Evolutionary conservation across 2,329 filamentous ascomycete genomes (phyloP), one percentile per base, ranked within the genome.

Genomic region (Coleophoma eucalyptorum): DNA sequence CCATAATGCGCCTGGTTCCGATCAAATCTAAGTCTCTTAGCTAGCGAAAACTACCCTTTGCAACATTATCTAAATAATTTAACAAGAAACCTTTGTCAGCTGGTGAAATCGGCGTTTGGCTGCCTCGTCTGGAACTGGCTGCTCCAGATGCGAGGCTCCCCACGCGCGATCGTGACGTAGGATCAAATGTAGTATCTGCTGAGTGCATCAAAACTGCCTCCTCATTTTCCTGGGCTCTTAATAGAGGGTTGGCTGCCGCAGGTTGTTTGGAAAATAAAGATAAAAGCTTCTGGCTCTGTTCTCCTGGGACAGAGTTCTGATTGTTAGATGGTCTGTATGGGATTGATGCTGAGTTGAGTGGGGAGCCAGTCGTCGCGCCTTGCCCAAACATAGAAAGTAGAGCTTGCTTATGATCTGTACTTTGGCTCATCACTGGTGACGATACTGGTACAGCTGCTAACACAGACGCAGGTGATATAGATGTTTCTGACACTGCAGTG

Each of bases 41-140:
- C 26, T 26, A 26, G 6, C 21, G 37, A 13, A 43, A 41, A 45
- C 37, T 56, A 16, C 51, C 47, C 33, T 53, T 66, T 37, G 62
- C 58, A 43, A 66, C 56, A 50, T 74, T 74, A 56, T 89, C 81
- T 60, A 95, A 70, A 64, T 90, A 94, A 10, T 81, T 86, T 47
- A 94, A 74, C 63, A 95, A 70, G 61, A 94, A 94, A 15, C 77
- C 84, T 63, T 88, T 86, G 58, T 94, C 85, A 0, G 82, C 86
- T 0, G 87, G 80, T 4, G 85, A 87, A 42, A 84, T 82, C 12
- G 79, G 73, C 32, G 75, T 74, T 61, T 78, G 72, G 54, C 75
- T 79, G 16, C 72, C 73, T 11, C 76, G 71, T 38, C 75, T 69
- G 35, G 60, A 51, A 41, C 51, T 43, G 54, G 50, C 43, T 53